These are phyloP conservation scores for Neonectria neomacrospora DNA, from an alignment of 2,329 filamentous ascomycete species.

Conservation along the genomic window DNA sequence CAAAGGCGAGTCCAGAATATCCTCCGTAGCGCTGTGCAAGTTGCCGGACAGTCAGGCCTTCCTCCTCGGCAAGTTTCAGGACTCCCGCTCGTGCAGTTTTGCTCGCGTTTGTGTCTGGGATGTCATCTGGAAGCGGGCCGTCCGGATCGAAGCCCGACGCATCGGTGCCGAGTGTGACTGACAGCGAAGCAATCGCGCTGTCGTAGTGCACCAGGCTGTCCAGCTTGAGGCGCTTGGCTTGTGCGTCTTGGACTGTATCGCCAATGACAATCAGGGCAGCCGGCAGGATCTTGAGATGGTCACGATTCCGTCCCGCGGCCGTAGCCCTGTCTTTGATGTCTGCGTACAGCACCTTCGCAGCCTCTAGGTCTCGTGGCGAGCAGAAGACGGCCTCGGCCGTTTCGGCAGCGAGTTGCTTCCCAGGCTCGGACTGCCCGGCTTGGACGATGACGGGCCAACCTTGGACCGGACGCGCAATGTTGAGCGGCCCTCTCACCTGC, in stretches of 20 bases:
- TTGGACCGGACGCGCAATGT: slow-evolving; percentile 63
- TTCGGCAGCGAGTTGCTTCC: slow-evolving; percentile 61
- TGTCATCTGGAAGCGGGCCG: slow-evolving; percentile 57
- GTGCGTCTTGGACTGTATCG: slow-evolving; percentile 60
- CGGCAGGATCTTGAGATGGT: slow-evolving; percentile 63
- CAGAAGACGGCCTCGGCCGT: slow-evolving; percentile 66
- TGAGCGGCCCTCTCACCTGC: slow-evolving; percentile 52
- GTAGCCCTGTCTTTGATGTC: slow-evolving; percentile 62
- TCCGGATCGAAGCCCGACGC: slow-evolving; percentile 61
- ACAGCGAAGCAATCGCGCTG: slow-evolving; percentile 63
- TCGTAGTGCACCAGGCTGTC: slow-evolving; percentile 66
- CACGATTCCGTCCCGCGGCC: slow-evolving; percentile 56
- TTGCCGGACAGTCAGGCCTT: slow-evolving; percentile 61
- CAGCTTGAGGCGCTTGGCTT: slow-evolving; percentile 58
- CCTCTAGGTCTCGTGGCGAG: slow-evolving; percentile 57
- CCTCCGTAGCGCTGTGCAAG: slow-evolving; percentile 62
- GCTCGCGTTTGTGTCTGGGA: slow-evolving; percentile 66
- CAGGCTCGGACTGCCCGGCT: slow-evolving; percentile 64
- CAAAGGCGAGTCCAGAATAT: slow-evolving; percentile 61
- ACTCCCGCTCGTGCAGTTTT: slow-evolving; percentile 59
- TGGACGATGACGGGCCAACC: slow-evolving; percentile 68
- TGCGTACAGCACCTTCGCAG: slow-evolving; percentile 59
- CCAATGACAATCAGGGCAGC: slow-evolving; percentile 63
- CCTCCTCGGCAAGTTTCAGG: slow-evolving; percentile 56
- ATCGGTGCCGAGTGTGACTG: slow-evolving; percentile 59